A percentile compares a stretch with the other conserved stretches of the same genome.
These are phyloP conservation scores for Diaporthe velutina DNA, from an alignment of 2,329 filamentous ascomycete genomes.

Conservation along the genomic window DNA sequence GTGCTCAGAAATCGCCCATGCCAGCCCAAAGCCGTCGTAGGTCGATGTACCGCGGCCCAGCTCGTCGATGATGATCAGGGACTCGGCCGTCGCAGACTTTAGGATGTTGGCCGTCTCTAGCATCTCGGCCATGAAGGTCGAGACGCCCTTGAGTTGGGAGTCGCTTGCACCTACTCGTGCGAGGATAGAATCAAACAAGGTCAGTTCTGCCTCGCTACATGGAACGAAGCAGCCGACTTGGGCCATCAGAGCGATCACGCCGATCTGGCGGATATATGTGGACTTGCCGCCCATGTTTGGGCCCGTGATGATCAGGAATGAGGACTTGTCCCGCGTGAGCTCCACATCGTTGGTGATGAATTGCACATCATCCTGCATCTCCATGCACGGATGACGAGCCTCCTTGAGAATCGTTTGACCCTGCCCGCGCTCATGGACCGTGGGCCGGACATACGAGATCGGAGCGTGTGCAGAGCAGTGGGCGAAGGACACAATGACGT, in stretches of 20 bases:
- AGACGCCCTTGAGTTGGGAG: constrained; percentile 96
- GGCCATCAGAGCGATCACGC: constrained; percentile 96
- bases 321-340: constrained; percentile 81
- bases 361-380: constrained; percentile 97
- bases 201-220: constrained; percentile 89
- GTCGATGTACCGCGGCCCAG: constrained; percentile 96
- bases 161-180: constrained; percentile 96
- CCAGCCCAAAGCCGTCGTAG: constrained; percentile 98
- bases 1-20: constrained; percentile 98
- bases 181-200: constrained; percentile 96
- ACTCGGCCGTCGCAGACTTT: constrained; percentile 95
- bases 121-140: constrained; percentile 99
- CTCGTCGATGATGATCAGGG: constrained; percentile 98
- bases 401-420: constrained; percentile 93
- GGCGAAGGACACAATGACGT: constrained; percentile 94
- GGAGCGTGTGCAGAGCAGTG: constrained; percentile 95
- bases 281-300: constrained; percentile 99
- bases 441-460: constrained; percentile 90
- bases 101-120: constrained; percentile 98
- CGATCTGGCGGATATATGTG: constrained; percentile 97
- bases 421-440: constrained; percentile 87
- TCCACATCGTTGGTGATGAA: constrained; percentile 98
- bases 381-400: constrained; percentile 96
- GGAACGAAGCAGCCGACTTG: constrained; percentile 98
- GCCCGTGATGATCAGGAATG: constrained; percentile 96